Base-by-base conservation (phyloP, 805 yeast genomes). In the Candida caryicola region DNA sequence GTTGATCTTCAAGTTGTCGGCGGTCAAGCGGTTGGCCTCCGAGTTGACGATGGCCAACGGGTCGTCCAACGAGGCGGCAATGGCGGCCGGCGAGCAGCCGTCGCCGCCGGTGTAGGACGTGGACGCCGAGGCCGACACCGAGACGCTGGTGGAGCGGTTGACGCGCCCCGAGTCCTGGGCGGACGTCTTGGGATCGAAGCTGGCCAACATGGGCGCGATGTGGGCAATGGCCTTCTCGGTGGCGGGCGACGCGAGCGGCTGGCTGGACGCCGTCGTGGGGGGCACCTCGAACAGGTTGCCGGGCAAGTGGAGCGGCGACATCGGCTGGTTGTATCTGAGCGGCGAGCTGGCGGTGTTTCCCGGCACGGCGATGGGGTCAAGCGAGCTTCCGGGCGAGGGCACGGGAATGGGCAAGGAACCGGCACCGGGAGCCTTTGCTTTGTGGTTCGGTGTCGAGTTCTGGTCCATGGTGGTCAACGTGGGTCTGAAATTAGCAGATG, bases 131-230 rank as follows among this genome's bases (percentile, higher is more conserved):
- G 33, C 40, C 12, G 21, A 29, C 5, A 18, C 35, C 6, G 17
- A n/a, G 30, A 12, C 29, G 2, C 12, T 15, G 17, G 15, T 5
- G 12, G 16, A 14, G 19, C 10, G 9, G 16, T 29, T 21, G 29
- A 18, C 30, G n/a, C 16, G 34, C 2, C 33, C 43, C 31, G 34
- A 34, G 33, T 46, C 50, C 21, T 47, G 50, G 10, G 77, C 70
- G 0, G 82, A 74, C 0, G 89, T 75, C 52, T 82, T 85, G 4
- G 93, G 93, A 4, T 78, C 74, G 57, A 82, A 85, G 1, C 77
- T 71, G 54, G 82, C 89, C 29, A 85, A 59, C 54, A 85, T 82
- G 2, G 95, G 93, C 1, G 91, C 91, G 31, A 85, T 78, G 0
- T 87, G 75, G 8, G 86, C 90, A 69, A 84, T 81, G 9, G 91